Evolutionary conservation across 2,329 filamentous ascomycete species (phyloP).

Genomic region (Penicillium occitanis): DNA sequence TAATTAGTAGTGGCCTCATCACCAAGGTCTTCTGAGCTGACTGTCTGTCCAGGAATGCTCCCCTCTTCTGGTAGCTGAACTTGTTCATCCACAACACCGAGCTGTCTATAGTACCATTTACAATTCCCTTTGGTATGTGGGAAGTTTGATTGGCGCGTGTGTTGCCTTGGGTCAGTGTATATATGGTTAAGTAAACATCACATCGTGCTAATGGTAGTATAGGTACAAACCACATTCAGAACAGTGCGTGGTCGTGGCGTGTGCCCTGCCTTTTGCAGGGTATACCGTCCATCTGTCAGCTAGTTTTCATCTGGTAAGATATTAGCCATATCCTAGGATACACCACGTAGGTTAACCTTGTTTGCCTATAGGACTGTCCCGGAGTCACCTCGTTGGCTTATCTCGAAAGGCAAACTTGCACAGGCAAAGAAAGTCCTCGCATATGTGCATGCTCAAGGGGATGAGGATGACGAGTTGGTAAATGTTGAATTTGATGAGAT

Average conservation of each 20-base stretch:
- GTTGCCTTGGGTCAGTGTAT: slow-evolving; percentile 23
- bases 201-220: slow-evolving; percentile 41
- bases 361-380: slow-evolving; percentile 12
- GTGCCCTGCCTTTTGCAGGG: slow-evolving; percentile 65
- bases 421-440: slow-evolving; percentile 58
- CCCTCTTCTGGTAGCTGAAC: slow-evolving; percentile 64
- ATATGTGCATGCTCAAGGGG: slow-evolving; percentile 59
- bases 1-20: slow-evolving; percentile 29
- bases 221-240: slow-evolving; percentile 24
- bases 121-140: slow-evolving; percentile 67
- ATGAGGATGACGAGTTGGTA: slow-evolving; percentile 36
- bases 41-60: slow-evolving; percentile 49
- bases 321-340: slow-evolving; percentile 46
- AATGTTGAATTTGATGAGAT: slow-evolving; percentile 39
- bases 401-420: slow-evolving; percentile 59
- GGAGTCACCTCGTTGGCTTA: slow-evolving; percentile 63
- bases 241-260: slow-evolving; percentile 65
- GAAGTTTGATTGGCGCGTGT: slow-evolving; percentile 50
- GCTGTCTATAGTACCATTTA: slow-evolving; percentile 65
- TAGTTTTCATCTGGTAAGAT: slow-evolving; percentile 58
- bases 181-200: not conserved
- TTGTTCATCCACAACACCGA: slow-evolving; percentile 68
- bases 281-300: slow-evolving; percentile 61
- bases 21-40: slow-evolving; percentile 20
- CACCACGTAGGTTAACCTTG: not conserved